Percentiles rank a stretch among this genome's conserved stretches.
These are phyloP conservation scores for Blechomonas ayalai DNA, from an alignment of 208 protist genomes.

Conservation along the genomic window DNA sequence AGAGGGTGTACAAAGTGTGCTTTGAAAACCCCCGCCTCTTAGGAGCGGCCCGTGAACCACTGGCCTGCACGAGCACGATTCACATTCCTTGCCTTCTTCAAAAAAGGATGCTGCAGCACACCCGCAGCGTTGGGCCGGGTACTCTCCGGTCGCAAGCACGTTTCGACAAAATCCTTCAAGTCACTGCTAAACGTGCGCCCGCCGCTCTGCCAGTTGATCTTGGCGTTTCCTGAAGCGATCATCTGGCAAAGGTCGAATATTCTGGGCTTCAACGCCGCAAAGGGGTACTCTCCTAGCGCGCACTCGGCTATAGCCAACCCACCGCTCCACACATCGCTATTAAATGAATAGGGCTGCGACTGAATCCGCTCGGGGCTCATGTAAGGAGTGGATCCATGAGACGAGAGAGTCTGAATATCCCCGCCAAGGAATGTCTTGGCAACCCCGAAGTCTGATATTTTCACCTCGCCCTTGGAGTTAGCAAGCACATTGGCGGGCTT, in stretches of 20 bases:
- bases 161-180: conserved; percentile 70
- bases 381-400: conserved; percentile 91
- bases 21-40: too few relatives aligned
- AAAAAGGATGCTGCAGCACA: conserved; percentile 74
- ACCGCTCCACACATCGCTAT: conserved; percentile 90
- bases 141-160: conserved; percentile 49
- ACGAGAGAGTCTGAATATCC: conserved; percentile 71
- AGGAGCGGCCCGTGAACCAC: conserved; percentile 48
- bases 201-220: conserved; percentile 52
- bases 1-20: too few relatives aligned
- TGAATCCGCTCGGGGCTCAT: conserved; percentile 92
- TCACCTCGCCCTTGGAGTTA: conserved; percentile 93
- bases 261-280: conserved; percentile 53
- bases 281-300: conserved; percentile 81
- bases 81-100: conserved; percentile 46
- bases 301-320: conserved; percentile 88
- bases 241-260: conserved; percentile 79
- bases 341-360: conserved; percentile 84
- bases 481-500: conserved; percentile 97
- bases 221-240: conserved; percentile 54
- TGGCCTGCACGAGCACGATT: conserved; percentile 50
- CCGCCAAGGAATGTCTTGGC: conserved; percentile 79
- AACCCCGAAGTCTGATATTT: conserved; percentile 97
- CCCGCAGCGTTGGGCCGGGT: conserved; percentile 54
- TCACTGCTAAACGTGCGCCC: conserved; percentile 45